Evolutionary conservation across 441 rosid species (phyloP), one percentile per base, ranked within the genome.

Genomic region (Pelargonium fulgidum): DNA sequence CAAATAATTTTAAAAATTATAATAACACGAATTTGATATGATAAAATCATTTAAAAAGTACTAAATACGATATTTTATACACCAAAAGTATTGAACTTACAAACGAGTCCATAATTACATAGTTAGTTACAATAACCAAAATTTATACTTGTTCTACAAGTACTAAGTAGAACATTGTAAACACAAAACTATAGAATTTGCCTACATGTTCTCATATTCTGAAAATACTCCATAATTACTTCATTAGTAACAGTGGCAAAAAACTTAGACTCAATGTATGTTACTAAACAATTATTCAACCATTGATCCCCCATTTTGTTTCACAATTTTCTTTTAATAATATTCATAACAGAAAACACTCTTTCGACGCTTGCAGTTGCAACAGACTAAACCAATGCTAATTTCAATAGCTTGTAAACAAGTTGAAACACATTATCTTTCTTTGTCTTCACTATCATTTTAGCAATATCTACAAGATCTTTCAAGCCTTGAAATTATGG

Each of bases 351-450:
- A 0, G 68, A 70, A 47, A 62, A 70, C 10, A 42, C 68, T 29
- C 62, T 45, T 33, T 70, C 16, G 0, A 11, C 44, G 7, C 9
- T 42, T 4, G 41, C 45, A n/a, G 61, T 13, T 16, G 26, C 24
- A 45, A 70, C 42, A 3, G 68, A 62, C 17, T 48, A 36, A 14
- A 70, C 64, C 33, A 70, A 36, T 7, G 73, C 50, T 12, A 64
- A 64, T 1, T 41, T 64, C 3, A 64, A 26, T 8, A 64, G 10
- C 4, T 16, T 63, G 48, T 64, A 70, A 62, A 70, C 67, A 14
- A 47, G 45, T 8, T 1, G n/a, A 0, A 33, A 58, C 3, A 16
- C 52, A 0, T 7, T 16, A n/a, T 33, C 0, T 10, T 17, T 62
- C 16, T 14, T 26, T 0, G 36, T 62, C 36, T 70, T 13, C 64